These are phyloP conservation scores for Nepenthes gracilis DNA, from an alignment of 148 eudicot genomes.

Conservation along the genomic window DNA sequence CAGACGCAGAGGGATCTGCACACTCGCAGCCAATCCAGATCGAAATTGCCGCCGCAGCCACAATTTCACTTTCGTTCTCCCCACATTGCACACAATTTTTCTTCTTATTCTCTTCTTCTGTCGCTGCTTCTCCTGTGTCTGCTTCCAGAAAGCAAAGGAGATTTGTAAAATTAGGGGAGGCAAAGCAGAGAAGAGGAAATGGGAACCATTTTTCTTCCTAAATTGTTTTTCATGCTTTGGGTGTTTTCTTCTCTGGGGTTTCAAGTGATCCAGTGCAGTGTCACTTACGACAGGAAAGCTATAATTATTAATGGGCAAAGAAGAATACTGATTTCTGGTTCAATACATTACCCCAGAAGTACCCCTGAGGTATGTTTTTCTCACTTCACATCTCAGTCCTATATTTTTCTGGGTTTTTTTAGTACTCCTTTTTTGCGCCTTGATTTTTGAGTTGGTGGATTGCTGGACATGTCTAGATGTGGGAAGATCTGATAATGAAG, in stretches of 20 bases:
- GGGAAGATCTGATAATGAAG: conserved; percentile 90
- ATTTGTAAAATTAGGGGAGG: no score
- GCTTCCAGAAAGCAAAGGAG: no score
- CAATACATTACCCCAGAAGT: conserved; percentile 88
- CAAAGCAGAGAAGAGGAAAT: no score
- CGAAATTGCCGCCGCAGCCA: no score
- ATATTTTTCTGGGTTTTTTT: neutral
- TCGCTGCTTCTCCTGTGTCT: no score
- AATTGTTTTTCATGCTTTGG: conserved; percentile 25
- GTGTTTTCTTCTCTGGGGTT: conserved; percentile 19
- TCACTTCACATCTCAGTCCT: neutral
- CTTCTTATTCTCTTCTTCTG: no score
- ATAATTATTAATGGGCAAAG: conserved; percentile 59
- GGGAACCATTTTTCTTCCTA: conserved; percentile 4
- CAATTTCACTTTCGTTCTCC: no score
- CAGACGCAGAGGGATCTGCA: no score
- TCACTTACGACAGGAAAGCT: conserved; percentile 55
- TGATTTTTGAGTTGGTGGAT: neutral
- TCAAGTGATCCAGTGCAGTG: conserved; percentile 35
- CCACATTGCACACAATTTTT: no score
- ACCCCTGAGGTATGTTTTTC: conserved; percentile 61
- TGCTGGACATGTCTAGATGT: conserved; percentile 38
- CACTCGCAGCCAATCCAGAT: no score
- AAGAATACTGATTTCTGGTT: conserved; percentile 73
- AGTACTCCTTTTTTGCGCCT: neutral